phyloP scores from a whole-genome alignment of 768 basidiomycete genomes.

The Naganishia onofrii region DNA sequence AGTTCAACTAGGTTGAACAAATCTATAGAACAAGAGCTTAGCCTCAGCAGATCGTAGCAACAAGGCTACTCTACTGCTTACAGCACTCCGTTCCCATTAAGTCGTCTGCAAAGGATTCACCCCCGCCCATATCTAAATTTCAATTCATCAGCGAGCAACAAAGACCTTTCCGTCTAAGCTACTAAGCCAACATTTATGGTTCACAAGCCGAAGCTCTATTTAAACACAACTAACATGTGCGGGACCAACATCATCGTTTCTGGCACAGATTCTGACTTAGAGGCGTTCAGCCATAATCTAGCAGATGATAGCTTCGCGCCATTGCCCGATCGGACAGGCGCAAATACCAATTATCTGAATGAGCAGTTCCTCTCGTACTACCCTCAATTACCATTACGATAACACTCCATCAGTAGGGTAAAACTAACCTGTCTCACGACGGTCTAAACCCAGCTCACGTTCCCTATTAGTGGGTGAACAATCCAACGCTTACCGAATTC shows the following conservation, averaged over 20 bases:
- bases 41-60: too few relatives aligned
- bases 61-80: too few relatives aligned
- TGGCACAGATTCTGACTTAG: conserved; percentile 78
- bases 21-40: too few relatives aligned
- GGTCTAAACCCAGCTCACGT: conserved; percentile 59
- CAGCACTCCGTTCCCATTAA: conserved; percentile 5
- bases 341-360: conserved; percentile 81
- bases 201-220: conserved; percentile 67
- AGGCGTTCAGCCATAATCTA: conserved; percentile 82
- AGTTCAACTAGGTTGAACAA: too few relatives aligned
- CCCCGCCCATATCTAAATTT: conserved; percentile 30
- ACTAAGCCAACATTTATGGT: conserved; percentile 54
- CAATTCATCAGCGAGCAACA: conserved; percentile 11
- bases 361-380: conserved; percentile 80
- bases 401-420: conserved; percentile 77
- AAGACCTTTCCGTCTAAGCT: conserved; percentile 14
- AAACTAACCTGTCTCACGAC: conserved; percentile 82
- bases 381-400: conserved; percentile 73
- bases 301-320: conserved; percentile 76
- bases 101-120: conserved; percentile 33
- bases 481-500: too few relatives aligned
- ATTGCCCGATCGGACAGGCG: conserved; percentile 74
- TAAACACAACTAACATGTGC: conserved; percentile 64
- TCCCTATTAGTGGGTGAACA: too few relatives aligned
- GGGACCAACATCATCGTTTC: conserved; percentile 70